These are phyloP conservation scores for Trichoderma semiorbis DNA, from an alignment of 2,329 filamentous ascomycete species.

Conservation along the genomic window DNA sequence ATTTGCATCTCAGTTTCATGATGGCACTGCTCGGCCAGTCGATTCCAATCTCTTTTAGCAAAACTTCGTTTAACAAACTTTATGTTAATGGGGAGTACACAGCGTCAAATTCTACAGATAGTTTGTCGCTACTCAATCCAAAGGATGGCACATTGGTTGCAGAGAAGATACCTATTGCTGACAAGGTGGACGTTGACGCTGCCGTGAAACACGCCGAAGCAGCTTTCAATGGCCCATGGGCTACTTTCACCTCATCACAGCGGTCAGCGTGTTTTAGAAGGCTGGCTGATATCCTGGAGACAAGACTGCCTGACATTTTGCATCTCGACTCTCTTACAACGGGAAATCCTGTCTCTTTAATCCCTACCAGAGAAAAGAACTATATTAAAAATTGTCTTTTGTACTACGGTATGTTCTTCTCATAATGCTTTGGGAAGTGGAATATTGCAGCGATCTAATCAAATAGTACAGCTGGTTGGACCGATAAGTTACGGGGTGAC, in stretches of 20 bases:
- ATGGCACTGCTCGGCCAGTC: not conserved
- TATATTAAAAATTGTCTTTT: conserved; percentile 2
- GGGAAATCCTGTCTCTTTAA: not conserved
- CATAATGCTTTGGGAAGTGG: rapidly evolving
- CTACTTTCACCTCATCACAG: not conserved
- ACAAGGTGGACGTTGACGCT: not conserved
- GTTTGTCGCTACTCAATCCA: not conserved
- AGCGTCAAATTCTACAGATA: not conserved
- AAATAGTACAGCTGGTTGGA: not conserved
- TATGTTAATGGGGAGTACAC: not conserved
- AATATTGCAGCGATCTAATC: not conserved
- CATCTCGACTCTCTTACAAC: not conserved
- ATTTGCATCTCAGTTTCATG: not conserved
- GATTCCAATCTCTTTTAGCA: not conserved
- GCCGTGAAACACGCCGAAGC: not conserved
- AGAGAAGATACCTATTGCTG: conserved; percentile 1
- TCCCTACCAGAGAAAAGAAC: conserved; percentile 1
- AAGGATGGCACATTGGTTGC: not conserved
- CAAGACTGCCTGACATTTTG: not conserved
- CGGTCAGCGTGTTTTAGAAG: not conserved
- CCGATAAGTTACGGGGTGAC: not conserved
- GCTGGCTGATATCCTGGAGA: not conserved
- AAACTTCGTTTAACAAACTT: not conserved
- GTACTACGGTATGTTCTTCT: not conserved
- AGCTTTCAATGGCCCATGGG: not conserved